Evolutionary conservation across 352 stramenopile genomes (phyloP).

Genomic region (Globisporangium orthogonon): DNA sequence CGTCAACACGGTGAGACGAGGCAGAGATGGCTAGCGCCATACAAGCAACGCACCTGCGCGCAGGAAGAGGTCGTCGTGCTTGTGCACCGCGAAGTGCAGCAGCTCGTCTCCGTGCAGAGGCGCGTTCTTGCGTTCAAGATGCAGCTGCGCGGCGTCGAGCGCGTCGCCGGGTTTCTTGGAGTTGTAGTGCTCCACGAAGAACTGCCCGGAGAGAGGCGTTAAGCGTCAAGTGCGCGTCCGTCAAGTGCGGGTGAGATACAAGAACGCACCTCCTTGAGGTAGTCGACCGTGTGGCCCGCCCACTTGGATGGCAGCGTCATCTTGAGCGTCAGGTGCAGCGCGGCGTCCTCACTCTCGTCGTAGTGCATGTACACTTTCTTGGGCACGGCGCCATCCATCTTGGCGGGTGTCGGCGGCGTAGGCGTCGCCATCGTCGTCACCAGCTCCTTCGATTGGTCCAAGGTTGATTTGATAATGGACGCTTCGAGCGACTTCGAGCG

Average conservation of each 20-base stretch:
- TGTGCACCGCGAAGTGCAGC: conserved; percentile 72
- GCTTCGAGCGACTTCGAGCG: too few species aligned
- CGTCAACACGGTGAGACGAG: too few species aligned
- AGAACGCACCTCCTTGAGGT: conserved; percentile 64
- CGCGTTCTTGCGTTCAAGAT: conserved; percentile 66
- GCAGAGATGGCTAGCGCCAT: neutral
- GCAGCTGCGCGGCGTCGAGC: conserved; percentile 41
- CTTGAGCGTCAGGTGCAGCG: conserved; percentile 73
- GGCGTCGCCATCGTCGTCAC: conserved; percentile 9
- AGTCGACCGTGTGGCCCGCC: conserved; percentile 72
- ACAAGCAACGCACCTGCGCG: conserved; percentile 26
- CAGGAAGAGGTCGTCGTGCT: conserved; percentile 85
- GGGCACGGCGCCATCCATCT: conserved; percentile 70
- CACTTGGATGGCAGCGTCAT: conserved; percentile 87
- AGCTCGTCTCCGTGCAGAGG: conserved; percentile 67
- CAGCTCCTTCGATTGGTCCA: neutral
- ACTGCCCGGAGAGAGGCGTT: conserved; percentile 23
- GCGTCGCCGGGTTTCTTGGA: conserved; percentile 76
- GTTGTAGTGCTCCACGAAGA: conserved; percentile 90
- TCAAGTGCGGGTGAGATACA: too few species aligned
- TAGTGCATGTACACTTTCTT: conserved; percentile 91
- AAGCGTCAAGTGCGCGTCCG: too few species aligned
- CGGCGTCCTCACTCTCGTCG: conserved; percentile 54
- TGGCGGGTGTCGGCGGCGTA: conserved; percentile 21
- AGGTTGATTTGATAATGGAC: too few species aligned